A percentile compares a stretch with the other conserved stretches of the same genome.
These are phyloP conservation scores for Sextonia rubra DNA, from an alignment of 164 flowering plant genomes.

Conservation along the genomic window DNA sequence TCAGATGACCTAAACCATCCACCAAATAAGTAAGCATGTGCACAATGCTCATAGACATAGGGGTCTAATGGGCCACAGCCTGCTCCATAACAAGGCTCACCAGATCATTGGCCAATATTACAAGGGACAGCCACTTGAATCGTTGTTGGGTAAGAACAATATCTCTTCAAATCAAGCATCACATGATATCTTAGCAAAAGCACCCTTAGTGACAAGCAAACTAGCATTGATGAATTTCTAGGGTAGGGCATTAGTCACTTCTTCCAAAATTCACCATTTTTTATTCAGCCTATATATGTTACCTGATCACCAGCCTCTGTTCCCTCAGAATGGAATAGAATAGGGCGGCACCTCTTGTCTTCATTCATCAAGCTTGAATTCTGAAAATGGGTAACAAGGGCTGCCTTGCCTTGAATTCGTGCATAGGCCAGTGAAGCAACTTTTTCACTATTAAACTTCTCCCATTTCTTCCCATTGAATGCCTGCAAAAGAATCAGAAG, in stretches of 20 bases:
- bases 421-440: conserved; percentile 98
- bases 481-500: conserved; percentile 44
- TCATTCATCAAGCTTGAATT: conserved; percentile 99
- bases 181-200: no score
- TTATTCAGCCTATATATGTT: conserved; percentile 3
- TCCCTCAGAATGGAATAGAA: conserved; percentile 73
- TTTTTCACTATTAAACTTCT: conserved; percentile 96
- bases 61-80: no score
- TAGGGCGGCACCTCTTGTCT: conserved; percentile 97
- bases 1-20: no score
- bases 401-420: conserved; percentile 88
- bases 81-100: no score
- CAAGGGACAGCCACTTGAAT: no score
- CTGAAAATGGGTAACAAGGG: conserved; percentile 89
- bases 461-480: conserved; percentile 96
- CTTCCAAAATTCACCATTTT: neutral
- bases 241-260: neutral
- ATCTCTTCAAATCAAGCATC: no score
- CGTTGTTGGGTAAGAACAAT: no score
- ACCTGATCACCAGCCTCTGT: conserved; percentile 66
- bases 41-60: no score
- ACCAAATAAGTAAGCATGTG: no score
- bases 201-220: no score
- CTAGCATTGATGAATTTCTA: neutral
- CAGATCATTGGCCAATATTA: no score